Percentiles rank a stretch among this genome's conserved stretches.
phyloP scores from a whole-genome alignment of 352 stramenopile genomes.

The Globisporangium spiculum region DNA sequence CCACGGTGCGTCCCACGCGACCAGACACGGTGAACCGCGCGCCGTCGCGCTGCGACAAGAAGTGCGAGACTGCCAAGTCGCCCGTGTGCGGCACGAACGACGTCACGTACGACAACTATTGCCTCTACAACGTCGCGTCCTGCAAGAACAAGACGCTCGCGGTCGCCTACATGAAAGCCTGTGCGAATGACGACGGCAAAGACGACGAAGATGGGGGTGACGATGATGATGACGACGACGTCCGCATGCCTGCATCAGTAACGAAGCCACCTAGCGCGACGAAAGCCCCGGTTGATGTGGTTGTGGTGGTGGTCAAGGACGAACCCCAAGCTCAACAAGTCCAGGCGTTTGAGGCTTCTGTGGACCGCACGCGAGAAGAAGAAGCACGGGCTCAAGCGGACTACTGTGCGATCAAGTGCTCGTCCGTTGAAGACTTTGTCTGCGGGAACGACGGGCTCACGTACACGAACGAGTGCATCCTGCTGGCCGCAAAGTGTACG shows the following conservation, averaged over 20 bases:
- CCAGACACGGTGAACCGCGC: not conserved
- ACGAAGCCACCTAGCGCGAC: not conserved
- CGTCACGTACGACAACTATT: slow-evolving; percentile 28
- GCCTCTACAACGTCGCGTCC: slow-evolving; percentile 25
- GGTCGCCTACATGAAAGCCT: slow-evolving; percentile 25
- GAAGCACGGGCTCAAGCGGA: not conserved
- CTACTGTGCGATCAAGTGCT: slow-evolving; percentile 1
- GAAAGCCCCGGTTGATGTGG: not conserved
- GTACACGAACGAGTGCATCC: slow-evolving; percentile 6
- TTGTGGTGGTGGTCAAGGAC: not conserved
- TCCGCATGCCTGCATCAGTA: not conserved
- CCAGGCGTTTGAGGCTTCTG: not conserved
- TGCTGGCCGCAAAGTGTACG: slow-evolving; percentile 3
- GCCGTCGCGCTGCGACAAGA: slow-evolving; percentile 3
- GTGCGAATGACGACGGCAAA: slow-evolving; percentile 10
- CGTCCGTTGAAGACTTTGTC: not conserved
- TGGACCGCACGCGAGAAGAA: not conserved
- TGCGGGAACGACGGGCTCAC: not conserved
- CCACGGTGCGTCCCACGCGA: not conserved
- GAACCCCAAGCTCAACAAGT: not conserved
- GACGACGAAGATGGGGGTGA: slow-evolving; percentile 1
- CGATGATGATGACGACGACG: not conserved
- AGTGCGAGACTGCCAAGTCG: not conserved
- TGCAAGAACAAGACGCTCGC: slow-evolving; percentile 26
- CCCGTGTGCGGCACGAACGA: slow-evolving; percentile 28